Base-by-base conservation (phyloP, 352 stramenopile genomes). In the Phytophthora kernoviae region DNA sequence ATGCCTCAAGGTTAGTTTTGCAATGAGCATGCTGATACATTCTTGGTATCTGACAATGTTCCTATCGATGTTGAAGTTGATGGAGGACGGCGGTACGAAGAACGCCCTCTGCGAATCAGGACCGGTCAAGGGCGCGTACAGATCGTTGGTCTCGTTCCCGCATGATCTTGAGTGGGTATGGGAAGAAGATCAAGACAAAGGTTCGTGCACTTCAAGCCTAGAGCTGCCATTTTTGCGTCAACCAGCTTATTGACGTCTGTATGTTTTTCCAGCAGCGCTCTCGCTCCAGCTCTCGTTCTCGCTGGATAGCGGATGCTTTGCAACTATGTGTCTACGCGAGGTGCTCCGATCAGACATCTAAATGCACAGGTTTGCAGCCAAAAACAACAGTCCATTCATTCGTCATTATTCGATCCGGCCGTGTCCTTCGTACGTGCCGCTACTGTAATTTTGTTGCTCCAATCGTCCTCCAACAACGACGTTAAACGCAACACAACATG, bases 251-350 rank as follows among this genome's bases (percentile, higher is more conserved):
- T 49, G 5, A 56, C 39, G 39, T 8, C 32, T 33, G 15, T 48
- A 20, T 36, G 55, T 33, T n/a, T 30, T 30, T 6, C 24, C 24
- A 30, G 24, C 22, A 70, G 54, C 49, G 27, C 52, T 49, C 2
- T 44, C 56, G 12, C 62, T 75, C n/a, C 54, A 69, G 32, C 22
- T 85, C 33, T 70, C 73, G 45, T 91, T 94, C 40, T 76, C 74
- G 17, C 68, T 93, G 7, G 62, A 73, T 8, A 86, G 69, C 36
- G 85, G 85, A 2, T 86, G 70, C 17, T 94, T 92, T 55, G 85
- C 85, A 12, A 94, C 85, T 4, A 92, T 94, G 77, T 90, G 80
- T 53, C 63, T 94, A 9, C 85, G 85, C 21, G 79, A 92, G 51
- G 57, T 91, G 33, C 58, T 93, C 43, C 65, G 71, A 34, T 73